phyloP scores from a whole-genome alignment of 2,329 filamentous ascomycete species.

The Metarhizium humberi region DNA sequence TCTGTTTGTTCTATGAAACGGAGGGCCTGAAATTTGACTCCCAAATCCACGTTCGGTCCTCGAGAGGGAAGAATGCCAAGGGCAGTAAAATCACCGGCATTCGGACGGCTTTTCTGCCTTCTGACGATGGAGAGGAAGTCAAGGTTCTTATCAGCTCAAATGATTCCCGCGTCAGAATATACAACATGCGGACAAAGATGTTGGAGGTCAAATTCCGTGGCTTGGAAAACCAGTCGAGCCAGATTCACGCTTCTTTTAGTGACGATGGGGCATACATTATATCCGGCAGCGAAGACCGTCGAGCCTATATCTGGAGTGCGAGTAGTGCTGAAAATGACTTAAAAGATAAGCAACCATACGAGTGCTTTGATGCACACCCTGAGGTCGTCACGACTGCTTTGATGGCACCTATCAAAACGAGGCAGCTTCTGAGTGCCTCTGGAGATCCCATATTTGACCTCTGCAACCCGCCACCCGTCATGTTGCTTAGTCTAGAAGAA shows the following conservation, averaged over 20 bases:
- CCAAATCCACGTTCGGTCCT: constrained; percentile 89
- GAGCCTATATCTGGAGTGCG: constrained; percentile 78
- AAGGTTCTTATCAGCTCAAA: constrained; percentile 91
- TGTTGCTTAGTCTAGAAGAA: constrained; percentile 66
- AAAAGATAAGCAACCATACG: constrained; percentile 72
- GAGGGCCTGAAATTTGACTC: constrained; percentile 76
- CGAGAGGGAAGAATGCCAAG: constrained; percentile 85
- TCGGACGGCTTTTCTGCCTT: constrained; percentile 56
- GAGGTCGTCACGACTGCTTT: constrained; percentile 83
- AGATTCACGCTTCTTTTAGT: constrained; percentile 83
- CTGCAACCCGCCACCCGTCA: constrained; percentile 89
- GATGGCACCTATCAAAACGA: constrained; percentile 71
- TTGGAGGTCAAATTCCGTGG: constrained; percentile 87
- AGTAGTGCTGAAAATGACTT: constrained; percentile 45
- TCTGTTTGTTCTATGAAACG: constrained; percentile 87
- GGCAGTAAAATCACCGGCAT: constrained; percentile 97
- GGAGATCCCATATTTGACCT: constrained; percentile 93
- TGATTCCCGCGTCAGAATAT: constrained; percentile 83
- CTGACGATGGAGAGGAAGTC: constrained; percentile 44
- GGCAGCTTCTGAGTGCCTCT: constrained; percentile 67
- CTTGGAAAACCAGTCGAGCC: constrained; percentile 80
- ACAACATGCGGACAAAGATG: constrained; percentile 76
- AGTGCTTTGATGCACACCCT: constrained; percentile 85
- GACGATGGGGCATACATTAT: constrained; percentile 81
- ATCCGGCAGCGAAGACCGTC: constrained; percentile 86